Base-by-base conservation (phyloP, 2,329 filamentous ascomycete genomes). In the Aspergillus aculeatinus region DNA sequence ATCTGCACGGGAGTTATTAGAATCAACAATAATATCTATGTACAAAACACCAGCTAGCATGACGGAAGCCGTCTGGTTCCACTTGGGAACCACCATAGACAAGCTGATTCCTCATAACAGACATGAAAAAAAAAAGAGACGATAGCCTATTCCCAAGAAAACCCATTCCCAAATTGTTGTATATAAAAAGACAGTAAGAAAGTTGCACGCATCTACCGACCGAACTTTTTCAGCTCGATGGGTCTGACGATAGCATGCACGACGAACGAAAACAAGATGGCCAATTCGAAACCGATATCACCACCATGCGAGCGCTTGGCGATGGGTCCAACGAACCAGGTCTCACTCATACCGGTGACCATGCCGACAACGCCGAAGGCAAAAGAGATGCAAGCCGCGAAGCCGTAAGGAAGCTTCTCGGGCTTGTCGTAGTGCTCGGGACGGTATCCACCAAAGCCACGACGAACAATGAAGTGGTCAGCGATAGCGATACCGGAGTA, bases 381-480 rank as follows among this genome's bases (percentile, higher is more conserved):
- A 73, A 91, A 91, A 0, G 88, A 86, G 1, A 80, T 65, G 11
- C 86, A 66, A 4, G 89, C 88, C 0, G 89, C 87, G 52, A 88
- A 79, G 10, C 88, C 85, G 0, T 84, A 80, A 0, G 89, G 88
- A 0, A 91, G 81, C 54, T 81, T 82, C 0, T 75, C 69, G 0
- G 82, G 81, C 57, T 83, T 78, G 63, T 87, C 82, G 71, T 89
- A 90, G 63, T 82, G 72, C 48, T 84, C 81, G 0, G 82, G 76
- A n/a, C 76, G 70, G 72, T 91, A 91, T 9, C 85, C 85, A 2
- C 63, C 57, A 64, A 89, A 84, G 2, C 85, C 85, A 25, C 83
- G 81, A 68, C 84, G 85, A 80, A 88, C 91, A 70, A 89, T 67
- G 68, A 90, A 84, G 75, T 91, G 89, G 58, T 91, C 89, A 1